These are phyloP conservation scores for Alternaria metachromatica DNA, from an alignment of 2,329 filamentous ascomycete genomes.

Conservation along the genomic window DNA sequence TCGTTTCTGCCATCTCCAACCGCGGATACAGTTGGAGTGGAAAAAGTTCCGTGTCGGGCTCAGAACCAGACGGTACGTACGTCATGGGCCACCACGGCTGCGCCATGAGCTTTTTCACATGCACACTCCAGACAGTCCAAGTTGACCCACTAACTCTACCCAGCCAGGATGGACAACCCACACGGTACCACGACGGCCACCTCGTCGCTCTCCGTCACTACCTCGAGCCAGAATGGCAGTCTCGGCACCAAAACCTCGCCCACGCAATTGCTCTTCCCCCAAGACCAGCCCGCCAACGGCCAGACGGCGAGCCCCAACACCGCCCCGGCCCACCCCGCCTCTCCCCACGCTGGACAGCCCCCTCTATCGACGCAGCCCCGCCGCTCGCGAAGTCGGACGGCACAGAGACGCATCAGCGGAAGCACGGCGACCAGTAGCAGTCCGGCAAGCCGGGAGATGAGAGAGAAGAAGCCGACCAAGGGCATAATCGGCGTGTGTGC, in stretches of 20 bases:
- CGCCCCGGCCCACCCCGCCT: constrained; percentile 22
- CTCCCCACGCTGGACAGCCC: constrained; percentile 23
- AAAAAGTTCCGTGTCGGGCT: constrained; percentile 53
- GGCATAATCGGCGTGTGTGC: constrained; percentile 91
- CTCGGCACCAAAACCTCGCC: constrained; percentile 49
- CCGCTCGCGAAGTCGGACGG: constrained; percentile 50
- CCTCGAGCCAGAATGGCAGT: constrained; percentile 52
- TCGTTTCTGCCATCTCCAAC: constrained; percentile 65
- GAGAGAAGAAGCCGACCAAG: constrained; percentile 59
- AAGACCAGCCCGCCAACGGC: constrained; percentile 31
- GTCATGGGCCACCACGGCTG: constrained; percentile 15
- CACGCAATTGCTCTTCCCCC: constrained; percentile 42
- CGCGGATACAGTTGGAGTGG: constrained; percentile 59
- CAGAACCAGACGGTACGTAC: constrained; percentile 55
- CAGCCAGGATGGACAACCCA: constrained; percentile 38
- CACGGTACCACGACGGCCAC: constrained; percentile 52
- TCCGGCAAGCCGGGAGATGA: constrained; percentile 68
- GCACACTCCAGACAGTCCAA: not conserved
- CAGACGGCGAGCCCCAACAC: constrained; percentile 14
- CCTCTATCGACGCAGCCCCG: constrained; percentile 26
- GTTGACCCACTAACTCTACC: constrained; percentile 12
- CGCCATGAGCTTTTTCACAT: constrained; percentile 3
- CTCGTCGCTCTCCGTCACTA: constrained; percentile 53
- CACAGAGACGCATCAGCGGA: constrained; percentile 79
- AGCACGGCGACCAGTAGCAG: constrained; percentile 85